Evolutionary conservation across 768 basidiomycete species (phyloP), one percentile per base, ranked within the genome.

Genomic region (Lyophyllum atratum): DNA sequence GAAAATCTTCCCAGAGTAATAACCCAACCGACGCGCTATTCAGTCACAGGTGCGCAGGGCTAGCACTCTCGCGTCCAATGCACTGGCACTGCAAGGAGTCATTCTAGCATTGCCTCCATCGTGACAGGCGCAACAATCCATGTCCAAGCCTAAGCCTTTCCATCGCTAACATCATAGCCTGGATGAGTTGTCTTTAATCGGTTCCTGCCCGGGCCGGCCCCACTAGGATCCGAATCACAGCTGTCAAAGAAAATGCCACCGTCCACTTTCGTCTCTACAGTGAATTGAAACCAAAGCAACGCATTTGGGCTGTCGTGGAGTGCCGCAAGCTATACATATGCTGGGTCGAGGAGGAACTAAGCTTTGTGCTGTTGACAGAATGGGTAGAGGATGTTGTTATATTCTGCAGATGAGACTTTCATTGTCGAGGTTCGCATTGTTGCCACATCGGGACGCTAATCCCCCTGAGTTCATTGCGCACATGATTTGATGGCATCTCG

Each of bases 401-500:
- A n/a, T n/a, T n/a, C n/a, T 15, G n/a, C 14, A 33, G 19, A 17
- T 48, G 31, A 48, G 26, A 48, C 45, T 57, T 37, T 39, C 34
- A 43, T 57, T 29, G 33, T 45, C 8, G 29, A 34, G 33, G 17
- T 34, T 48, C 46, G 37, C 42, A 50, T 40, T n/a, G 31, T 52
- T 62, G 24, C 51, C 31, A 47, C 49, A 61, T 58, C 54, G 29
- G 42, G 54, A 62, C 55, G 63, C 58, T 43, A 63, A 63, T 60
- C 61, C 54, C 58, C 61, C 61, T 64, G 52, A 59, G 28, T 8
- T 7, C 52, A 4, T 37, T 37, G 21, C 17, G 43, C 31, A 22
- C 31, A 42, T 44, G 56, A 50, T 54, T 37, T 59, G 59, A 55
- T 62, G 55, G 52, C 40, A 53, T 53, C 54, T 58, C 37, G 22